phyloP scores from a whole-genome alignment of 75 land plant genomes.

The Ceratopteris richardii region DNA sequence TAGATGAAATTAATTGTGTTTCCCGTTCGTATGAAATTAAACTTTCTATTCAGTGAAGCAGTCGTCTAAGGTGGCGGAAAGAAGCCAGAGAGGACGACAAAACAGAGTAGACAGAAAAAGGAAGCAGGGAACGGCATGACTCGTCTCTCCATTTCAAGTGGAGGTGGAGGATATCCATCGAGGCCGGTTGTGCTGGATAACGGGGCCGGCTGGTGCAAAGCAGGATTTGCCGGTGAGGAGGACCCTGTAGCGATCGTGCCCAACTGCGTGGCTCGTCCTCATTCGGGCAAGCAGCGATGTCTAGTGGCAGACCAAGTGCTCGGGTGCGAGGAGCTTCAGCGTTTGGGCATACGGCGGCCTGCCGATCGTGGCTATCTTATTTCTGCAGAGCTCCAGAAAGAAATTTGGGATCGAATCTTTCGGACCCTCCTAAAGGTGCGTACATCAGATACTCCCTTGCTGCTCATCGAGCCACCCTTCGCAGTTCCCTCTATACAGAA shows the following conservation, averaged over 20 bases:
- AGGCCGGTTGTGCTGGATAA: slow-evolving; percentile 61
- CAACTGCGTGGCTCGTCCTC: slow-evolving; percentile 65
- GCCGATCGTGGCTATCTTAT: slow-evolving; percentile 82
- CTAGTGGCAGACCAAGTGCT: slow-evolving; percentile 47
- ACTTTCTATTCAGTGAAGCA: no score
- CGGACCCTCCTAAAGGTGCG: slow-evolving; percentile 40
- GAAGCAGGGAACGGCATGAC: no score
- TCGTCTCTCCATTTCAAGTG: no score
- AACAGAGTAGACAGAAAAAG: no score
- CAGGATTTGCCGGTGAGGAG: slow-evolving; percentile 78
- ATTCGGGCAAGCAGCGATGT: slow-evolving; percentile 54
- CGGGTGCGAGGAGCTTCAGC: slow-evolving; percentile 48
- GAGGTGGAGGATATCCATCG: no score
- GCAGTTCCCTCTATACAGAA: slow-evolving; percentile 39
- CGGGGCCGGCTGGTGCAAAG: slow-evolving; percentile 81
- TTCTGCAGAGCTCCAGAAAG: slow-evolving; percentile 67
- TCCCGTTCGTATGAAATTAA: no score
- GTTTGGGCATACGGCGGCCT: slow-evolving; percentile 76
- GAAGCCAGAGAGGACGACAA: no score
- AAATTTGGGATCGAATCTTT: slow-evolving; percentile 81
- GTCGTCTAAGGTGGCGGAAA: no score
- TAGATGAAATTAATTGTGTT: no score
- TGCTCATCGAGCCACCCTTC: slow-evolving; percentile 86
- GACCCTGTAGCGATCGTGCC: slow-evolving; percentile 68
- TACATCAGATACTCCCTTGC: slow-evolving; percentile 43